Conservation (phyloP, 208 protist species). For the Tetramitus jugosus region DNA sequence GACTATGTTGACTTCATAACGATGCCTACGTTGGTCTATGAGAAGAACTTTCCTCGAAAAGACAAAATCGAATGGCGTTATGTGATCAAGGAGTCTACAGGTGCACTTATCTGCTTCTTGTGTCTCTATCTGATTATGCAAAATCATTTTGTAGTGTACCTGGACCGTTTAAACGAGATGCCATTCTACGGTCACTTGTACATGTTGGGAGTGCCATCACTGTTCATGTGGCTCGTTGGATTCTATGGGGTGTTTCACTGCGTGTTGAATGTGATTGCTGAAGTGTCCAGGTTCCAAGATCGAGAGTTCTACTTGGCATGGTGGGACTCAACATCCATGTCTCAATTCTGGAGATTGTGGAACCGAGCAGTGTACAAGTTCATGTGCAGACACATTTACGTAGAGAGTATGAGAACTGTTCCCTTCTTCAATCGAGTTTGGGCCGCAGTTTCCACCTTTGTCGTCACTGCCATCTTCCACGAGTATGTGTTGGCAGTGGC, state of each 20-base stretch:
- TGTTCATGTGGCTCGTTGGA: not conserved
- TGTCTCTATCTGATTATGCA: constrained; percentile 4
- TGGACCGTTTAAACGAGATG: not conserved
- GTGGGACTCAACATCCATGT: constrained; percentile 17
- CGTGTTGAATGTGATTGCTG: constrained; percentile 8
- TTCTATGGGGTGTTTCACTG: constrained; percentile 27
- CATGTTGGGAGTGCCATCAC: not conserved
- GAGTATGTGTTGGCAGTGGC: constrained; percentile 2
- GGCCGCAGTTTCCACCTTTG: constrained; percentile 1
- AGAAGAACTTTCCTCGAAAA: constrained; percentile 12
- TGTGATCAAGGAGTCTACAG: not conserved
- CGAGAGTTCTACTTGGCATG: constrained; percentile 23
- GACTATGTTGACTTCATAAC: not conserved
- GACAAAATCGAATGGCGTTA: not conserved
- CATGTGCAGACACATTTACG: constrained; percentile 22
- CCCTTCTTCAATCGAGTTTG: not conserved
- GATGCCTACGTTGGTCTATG: constrained; percentile 17
- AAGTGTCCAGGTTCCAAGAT: not conserved
- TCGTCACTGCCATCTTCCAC: constrained; percentile 19
- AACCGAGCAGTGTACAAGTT: constrained; percentile 20
- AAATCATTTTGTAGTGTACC: not conserved
- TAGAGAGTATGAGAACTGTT: constrained; percentile 14
- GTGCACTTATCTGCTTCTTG: not conserved
- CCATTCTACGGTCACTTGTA: not conserved
- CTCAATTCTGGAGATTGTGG: constrained; percentile 26